Evolutionary conservation across 2,329 filamentous ascomycete genomes (phyloP), one percentile per base, ranked within the genome.

Genomic region (Pseudogymnoascus verrucosus): DNA sequence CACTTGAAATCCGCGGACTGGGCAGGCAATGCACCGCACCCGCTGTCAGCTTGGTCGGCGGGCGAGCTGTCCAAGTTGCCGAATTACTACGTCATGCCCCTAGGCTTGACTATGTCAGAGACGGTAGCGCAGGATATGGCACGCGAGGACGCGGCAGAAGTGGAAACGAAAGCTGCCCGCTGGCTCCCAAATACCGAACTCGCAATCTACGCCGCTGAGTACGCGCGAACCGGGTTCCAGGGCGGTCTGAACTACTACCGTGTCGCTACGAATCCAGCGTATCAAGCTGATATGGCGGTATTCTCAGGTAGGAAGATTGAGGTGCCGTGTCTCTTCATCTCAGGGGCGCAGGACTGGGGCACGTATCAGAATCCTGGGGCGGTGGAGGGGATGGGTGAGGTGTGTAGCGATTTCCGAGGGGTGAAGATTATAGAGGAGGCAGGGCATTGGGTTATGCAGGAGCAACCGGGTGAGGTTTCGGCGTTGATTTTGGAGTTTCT

Each of bases 391-490:
- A 82, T 85, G 73, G 76, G 76, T 5, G 74, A 77, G 6, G 77
- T 77, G 0, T 87, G 84, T 66, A 75, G 73, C 26, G 78, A 81
- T 64, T 88, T 84, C 69, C 76, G 77, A 60, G 82, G 83, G 0
- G 73, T 77, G 36, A 79, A 71, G 60, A 74, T 86, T 16, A 75
- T 89, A 11, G 79, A 86, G 14, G 79, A 80, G 0, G 86, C 85
- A 4, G 87, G 87, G 0, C 88, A 90, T 75, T 90, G 87, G 87
- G 81, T 87, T 37, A 86, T 88, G 70, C 85, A 89, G 73, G 86
- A 89, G 71, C 78, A 84, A 70, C 81, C 85, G 1, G 79, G 82
- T 67, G 78, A 75, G 62, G 83, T 86, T 7, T 75, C 78, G 0
- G 71, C 77, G 62, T 77, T 78, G 64, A 75, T 86, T 40, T 64